These are phyloP conservation scores for Arctium minus DNA, from an alignment of 129 eudicot genomes.

Conservation along the genomic window DNA sequence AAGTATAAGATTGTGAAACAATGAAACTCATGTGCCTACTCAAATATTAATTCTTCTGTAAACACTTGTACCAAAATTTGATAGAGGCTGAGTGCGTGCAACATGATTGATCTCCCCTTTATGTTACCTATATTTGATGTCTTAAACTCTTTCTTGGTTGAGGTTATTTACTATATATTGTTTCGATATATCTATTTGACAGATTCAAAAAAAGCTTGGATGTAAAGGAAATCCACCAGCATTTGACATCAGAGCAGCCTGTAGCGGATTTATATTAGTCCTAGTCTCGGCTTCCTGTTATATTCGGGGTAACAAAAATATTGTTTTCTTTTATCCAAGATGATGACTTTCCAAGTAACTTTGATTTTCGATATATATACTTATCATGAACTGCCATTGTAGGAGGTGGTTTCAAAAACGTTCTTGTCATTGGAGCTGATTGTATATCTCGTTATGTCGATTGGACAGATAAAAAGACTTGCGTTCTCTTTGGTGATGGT, in stretches of 20 bases:
- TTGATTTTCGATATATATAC: neutral
- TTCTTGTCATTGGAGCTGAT: conserved; percentile 86
- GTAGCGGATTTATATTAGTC: conserved; percentile 60
- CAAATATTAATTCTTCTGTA: neutral
- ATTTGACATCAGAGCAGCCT: conserved; percentile 69
- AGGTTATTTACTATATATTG: neutral
- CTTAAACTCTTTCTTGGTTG: neutral
- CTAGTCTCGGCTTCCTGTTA: conserved; percentile 64
- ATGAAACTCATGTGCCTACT: neutral
- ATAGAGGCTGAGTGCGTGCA: neutral
- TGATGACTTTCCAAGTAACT: neutral
- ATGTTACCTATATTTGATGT: neutral
- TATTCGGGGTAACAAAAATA: conserved; percentile 44
- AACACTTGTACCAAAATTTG: neutral
- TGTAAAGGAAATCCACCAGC: conserved; percentile 52
- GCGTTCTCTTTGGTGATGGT: conserved; percentile 91
- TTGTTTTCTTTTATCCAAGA: neutral
- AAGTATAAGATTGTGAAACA: neutral
- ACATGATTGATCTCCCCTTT: neutral
- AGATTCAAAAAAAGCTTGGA: conserved; percentile 63
- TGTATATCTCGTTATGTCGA: conserved; percentile 68
- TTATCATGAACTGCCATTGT: neutral
- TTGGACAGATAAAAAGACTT: conserved; percentile 79
- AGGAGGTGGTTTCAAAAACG: conserved; percentile 78
- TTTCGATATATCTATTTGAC: neutral